These are phyloP conservation scores for Moesziomyces sp. DNA, from an alignment of 1,284 basidiomycete species.

Conservation along the genomic window DNA sequence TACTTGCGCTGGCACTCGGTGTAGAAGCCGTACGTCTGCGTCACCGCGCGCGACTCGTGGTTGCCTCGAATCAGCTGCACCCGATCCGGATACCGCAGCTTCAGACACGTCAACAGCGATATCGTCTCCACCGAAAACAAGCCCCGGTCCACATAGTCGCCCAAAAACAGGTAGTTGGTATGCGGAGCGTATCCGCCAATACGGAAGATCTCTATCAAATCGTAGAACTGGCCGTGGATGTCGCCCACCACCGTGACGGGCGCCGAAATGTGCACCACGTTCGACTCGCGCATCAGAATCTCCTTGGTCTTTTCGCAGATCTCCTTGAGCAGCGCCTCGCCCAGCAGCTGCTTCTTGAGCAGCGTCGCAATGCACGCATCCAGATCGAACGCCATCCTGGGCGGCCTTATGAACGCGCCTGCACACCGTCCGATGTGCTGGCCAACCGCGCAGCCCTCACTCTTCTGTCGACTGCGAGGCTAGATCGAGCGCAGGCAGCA, in stretches of 20 bases:
- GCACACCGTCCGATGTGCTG: background rate
- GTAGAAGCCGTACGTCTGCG: conserved; percentile 99
- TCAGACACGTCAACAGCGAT: conserved; percentile 94
- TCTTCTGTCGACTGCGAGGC: background rate
- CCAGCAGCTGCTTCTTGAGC: conserved; percentile 66
- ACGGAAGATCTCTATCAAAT: conserved; percentile 97
- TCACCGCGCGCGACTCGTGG: conserved; percentile 97
- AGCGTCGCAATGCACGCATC: conserved; percentile 67
- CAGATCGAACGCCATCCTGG: conserved; percentile 63
- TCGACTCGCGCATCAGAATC: conserved; percentile 97
- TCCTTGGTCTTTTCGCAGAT: conserved; percentile 68
- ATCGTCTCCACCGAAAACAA: conserved; percentile 99
- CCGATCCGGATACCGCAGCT: conserved; percentile 94
- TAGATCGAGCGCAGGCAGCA: too few species aligned
- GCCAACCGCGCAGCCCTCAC: background rate
- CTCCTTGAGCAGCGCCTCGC: conserved; percentile 64
- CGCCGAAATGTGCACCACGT: conserved; percentile 95
- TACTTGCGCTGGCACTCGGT: conserved; percentile 98
- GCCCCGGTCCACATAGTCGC: conserved; percentile 97
- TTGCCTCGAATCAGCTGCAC: conserved; percentile 98
- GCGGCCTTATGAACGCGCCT: background rate
- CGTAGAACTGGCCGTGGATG: conserved; percentile 98
- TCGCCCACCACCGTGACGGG: conserved; percentile 99
- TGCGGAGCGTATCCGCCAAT: conserved; percentile 96
- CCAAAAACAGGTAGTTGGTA: conserved; percentile 87